These are phyloP conservation scores for Clarkia xantiana DNA, from an alignment of 345 rosid genomes.

Conservation along the genomic window DNA sequence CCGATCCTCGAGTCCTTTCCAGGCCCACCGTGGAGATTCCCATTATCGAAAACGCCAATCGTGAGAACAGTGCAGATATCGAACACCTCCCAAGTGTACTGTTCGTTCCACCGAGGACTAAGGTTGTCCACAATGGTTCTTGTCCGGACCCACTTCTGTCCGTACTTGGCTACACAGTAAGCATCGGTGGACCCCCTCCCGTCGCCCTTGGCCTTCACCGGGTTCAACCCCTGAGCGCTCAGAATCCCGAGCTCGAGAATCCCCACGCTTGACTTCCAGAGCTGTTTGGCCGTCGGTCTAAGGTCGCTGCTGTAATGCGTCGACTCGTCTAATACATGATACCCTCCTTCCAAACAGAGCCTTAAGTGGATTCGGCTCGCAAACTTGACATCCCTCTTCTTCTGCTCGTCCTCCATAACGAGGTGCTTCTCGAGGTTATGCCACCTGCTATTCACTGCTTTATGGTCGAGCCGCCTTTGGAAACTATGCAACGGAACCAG, in stretches of 20 bases:
- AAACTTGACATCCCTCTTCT: slow-evolving; percentile 58
- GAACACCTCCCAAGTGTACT: slow-evolving; percentile 96
- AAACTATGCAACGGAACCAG: slow-evolving; percentile 39
- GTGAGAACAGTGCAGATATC: slow-evolving; percentile 92
- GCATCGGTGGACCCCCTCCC: slow-evolving; percentile 90
- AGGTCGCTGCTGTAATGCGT: slow-evolving; percentile 92
- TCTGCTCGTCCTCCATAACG: slow-evolving; percentile 45
- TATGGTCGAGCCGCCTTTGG: slow-evolving; percentile 78
- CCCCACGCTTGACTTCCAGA: slow-evolving; percentile 78
- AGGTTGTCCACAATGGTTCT: slow-evolving; percentile 79
- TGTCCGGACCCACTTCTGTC: slow-evolving; percentile 95
- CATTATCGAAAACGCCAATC: slow-evolving; percentile 82
- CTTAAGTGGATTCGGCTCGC: slow-evolving; percentile 81
- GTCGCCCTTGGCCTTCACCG: slow-evolving; percentile 78
- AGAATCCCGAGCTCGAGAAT: slow-evolving; percentile 59
- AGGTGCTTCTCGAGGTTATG: slow-evolving; percentile 72
- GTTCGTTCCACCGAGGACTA: slow-evolving; percentile 90
- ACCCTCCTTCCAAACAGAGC: slow-evolving; percentile 83
- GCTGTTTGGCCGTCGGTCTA: slow-evolving; percentile 84
- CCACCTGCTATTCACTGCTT: slow-evolving; percentile 64
- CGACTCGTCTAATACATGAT: slow-evolving; percentile 96
- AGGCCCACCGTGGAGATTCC: slow-evolving; percentile 45
- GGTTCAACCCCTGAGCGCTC: slow-evolving; percentile 76
- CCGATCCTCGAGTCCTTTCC: slow-evolving; percentile 67
- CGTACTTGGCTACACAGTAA: slow-evolving; percentile 92